A percentile compares a stretch with the other conserved stretches of the same genome.
These are phyloP conservation scores for Luffa acutangula DNA, from an alignment of 306 rosid genomes.

Conservation along the genomic window DNA sequence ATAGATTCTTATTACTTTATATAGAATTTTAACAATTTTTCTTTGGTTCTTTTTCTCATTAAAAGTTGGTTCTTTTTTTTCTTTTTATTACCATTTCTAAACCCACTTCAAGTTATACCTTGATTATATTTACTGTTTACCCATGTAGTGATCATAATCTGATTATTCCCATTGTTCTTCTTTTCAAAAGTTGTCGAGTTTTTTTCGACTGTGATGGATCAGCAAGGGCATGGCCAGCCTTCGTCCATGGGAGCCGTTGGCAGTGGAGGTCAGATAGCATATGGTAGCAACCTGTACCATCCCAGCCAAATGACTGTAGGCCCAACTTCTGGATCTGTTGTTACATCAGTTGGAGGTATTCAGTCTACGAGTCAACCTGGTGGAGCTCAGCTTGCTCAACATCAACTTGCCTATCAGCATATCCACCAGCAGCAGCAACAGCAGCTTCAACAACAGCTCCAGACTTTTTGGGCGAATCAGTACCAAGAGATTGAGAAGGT, in stretches of 20 bases:
- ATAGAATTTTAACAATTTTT: not conserved
- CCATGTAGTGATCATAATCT: not conserved
- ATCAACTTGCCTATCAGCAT: constrained; percentile 41
- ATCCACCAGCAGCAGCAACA: constrained; percentile 34
- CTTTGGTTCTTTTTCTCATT: not conserved
- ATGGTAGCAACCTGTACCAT: constrained; percentile 21
- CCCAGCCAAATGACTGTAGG: constrained; percentile 18
- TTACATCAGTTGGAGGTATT: constrained; percentile 22
- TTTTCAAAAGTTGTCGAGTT: constrained; percentile 5
- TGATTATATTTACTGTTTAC: not conserved
- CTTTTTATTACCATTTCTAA: not conserved
- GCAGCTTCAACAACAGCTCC: constrained; percentile 47
- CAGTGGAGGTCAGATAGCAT: constrained; percentile 22
- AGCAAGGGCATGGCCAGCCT: constrained; percentile 23
- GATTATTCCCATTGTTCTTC: not conserved
- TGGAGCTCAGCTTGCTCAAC: constrained; percentile 38
- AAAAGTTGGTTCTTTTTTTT: not conserved
- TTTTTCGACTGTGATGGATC: constrained; percentile 18
- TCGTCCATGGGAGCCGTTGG: constrained; percentile 25
- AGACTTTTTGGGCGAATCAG: constrained; percentile 42
- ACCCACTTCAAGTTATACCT: not conserved
- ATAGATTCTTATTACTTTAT: not conserved
- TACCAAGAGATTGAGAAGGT: constrained; percentile 45
- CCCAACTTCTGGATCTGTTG: constrained; percentile 14
- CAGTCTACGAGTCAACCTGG: constrained; percentile 30